These are phyloP conservation scores for Glonium stellatum DNA, from an alignment of 495 filamentous ascomycete genomes.

Conservation along the genomic window DNA sequence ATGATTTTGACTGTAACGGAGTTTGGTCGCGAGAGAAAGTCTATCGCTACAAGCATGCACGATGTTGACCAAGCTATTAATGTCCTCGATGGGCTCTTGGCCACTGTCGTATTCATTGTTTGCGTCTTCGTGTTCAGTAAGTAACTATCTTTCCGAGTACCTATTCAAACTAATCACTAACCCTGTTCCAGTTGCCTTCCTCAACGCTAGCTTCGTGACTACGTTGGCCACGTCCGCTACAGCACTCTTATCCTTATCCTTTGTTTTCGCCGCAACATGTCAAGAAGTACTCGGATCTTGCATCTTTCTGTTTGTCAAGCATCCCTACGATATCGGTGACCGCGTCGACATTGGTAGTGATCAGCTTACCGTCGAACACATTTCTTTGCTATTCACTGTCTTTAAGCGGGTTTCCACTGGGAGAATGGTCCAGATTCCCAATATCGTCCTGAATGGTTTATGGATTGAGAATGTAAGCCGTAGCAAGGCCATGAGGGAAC, in stretches of 20 bases:
- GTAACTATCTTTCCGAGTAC: constrained; percentile 21
- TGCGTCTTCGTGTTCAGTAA: constrained; percentile 78
- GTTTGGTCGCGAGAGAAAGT: constrained; percentile 72
- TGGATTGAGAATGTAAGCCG: constrained; percentile 93
- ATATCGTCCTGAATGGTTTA: constrained; percentile 79
- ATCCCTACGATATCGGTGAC: constrained; percentile 88
- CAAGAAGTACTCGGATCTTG: constrained; percentile 94
- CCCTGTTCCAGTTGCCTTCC: constrained; percentile 57
- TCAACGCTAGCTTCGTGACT: constrained; percentile 74
- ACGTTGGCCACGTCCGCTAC: constrained; percentile 93
- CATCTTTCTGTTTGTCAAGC: constrained; percentile 98
- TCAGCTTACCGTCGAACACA: constrained; percentile 80
- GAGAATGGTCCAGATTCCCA: constrained; percentile 83
- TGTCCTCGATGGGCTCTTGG: constrained; percentile 78
- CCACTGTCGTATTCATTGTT: constrained; percentile 70
- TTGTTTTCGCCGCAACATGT: constrained; percentile 83
- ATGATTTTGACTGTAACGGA: constrained; percentile 85
- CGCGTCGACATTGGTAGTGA: constrained; percentile 75
- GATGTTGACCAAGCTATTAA: constrained; percentile 93
- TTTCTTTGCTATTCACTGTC: constrained; percentile 88
- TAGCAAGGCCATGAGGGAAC: constrained; percentile 85
- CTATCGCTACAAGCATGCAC: constrained; percentile 86
- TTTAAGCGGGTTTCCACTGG: constrained; percentile 77
- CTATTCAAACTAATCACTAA: constrained; percentile 22
- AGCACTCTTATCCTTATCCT: constrained; percentile 86